Evolutionary conservation across 2,329 filamentous ascomycete genomes (phyloP).

Genomic region (Apiospora phragmitis): DNA sequence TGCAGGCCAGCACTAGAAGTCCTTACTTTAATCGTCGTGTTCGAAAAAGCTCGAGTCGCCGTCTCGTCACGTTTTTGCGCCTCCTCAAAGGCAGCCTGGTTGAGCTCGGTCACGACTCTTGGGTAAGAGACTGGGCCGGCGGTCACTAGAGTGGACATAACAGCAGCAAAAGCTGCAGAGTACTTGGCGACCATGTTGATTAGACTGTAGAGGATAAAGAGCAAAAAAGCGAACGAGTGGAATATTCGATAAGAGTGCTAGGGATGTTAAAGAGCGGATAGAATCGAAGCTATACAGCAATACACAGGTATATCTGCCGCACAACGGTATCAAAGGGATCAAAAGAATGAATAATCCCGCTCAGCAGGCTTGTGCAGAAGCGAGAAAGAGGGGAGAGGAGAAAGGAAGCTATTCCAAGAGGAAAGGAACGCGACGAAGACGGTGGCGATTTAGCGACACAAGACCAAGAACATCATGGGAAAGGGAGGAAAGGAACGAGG

Average conservation of each 20-base stretch:
- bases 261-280: not conserved
- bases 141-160: slow-evolving; percentile 8
- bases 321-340: slow-evolving; percentile 1
- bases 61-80: slow-evolving; percentile 43
- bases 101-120: slow-evolving; percentile 34
- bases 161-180: slow-evolving; percentile 10
- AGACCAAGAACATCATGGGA: not conserved
- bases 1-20: not conserved
- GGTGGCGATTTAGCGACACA: slow-evolving; percentile 2
- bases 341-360: slow-evolving; percentile 18
- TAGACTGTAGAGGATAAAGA: not conserved
- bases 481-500: not conserved
- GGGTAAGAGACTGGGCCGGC: slow-evolving; percentile 24
- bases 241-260: not conserved
- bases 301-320: not conserved
- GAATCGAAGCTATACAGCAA: not conserved
- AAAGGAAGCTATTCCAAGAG: slow-evolving; percentile 9
- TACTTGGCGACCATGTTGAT: slow-evolving; percentile 14
- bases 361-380: slow-evolving; percentile 15
- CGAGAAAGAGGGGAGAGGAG: slow-evolving; percentile 6
- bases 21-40: slow-evolving; percentile 37
- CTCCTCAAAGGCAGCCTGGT: slow-evolving; percentile 41
- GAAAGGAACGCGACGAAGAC: not conserved
- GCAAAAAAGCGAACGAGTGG: not conserved
- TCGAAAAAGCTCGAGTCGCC: slow-evolving; percentile 41